Percentiles rank a stretch among this genome's conserved stretches.
Evolutionary conservation across 129 eudicot genomes (phyloP).

Genomic region (Lactuca sativa): DNA sequence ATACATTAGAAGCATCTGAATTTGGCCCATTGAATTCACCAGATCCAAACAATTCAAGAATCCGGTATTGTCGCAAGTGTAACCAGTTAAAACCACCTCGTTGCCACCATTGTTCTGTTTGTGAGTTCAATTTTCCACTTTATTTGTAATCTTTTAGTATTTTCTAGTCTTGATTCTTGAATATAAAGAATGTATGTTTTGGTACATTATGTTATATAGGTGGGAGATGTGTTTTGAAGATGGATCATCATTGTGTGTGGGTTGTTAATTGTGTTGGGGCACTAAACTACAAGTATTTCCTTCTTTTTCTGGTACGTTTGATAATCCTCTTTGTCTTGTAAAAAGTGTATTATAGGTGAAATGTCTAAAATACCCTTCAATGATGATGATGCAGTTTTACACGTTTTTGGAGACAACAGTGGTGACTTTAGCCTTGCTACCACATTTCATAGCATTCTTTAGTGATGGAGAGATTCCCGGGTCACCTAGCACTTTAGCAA

Average conservation of each 20-base stretch:
- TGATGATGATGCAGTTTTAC: constrained; percentile 73
- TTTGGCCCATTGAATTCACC: constrained; percentile 44
- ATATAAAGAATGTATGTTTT: constrained; percentile 7
- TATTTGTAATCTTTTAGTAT: background rate
- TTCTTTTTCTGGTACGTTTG: constrained; percentile 88
- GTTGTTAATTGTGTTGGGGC: constrained; percentile 99
- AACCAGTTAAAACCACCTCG: constrained; percentile 97
- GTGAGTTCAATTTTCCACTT: constrained; percentile 47
- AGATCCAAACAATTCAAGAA: constrained; percentile 48
- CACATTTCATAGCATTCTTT: constrained; percentile 87
- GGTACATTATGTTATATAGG: constrained; percentile 42
- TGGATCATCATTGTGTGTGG: constrained; percentile 99
- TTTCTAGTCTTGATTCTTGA: background rate
- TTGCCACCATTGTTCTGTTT: constrained; percentile 98
- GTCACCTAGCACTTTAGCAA: constrained; percentile 88
- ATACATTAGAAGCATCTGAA: constrained; percentile 70
- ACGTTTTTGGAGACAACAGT: constrained; percentile 94
- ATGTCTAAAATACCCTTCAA: constrained; percentile 9
- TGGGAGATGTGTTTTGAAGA: constrained; percentile 96
- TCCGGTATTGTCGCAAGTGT: constrained; percentile 89
- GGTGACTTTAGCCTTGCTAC: constrained; percentile 71
- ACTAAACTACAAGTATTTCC: constrained; percentile 96
- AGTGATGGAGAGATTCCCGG: constrained; percentile 96
- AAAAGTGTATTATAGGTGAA: background rate
- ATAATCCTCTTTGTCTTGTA: background rate